Base-by-base conservation (phyloP, 208 protist genomes). In the Zelonia costaricensis region DNA sequence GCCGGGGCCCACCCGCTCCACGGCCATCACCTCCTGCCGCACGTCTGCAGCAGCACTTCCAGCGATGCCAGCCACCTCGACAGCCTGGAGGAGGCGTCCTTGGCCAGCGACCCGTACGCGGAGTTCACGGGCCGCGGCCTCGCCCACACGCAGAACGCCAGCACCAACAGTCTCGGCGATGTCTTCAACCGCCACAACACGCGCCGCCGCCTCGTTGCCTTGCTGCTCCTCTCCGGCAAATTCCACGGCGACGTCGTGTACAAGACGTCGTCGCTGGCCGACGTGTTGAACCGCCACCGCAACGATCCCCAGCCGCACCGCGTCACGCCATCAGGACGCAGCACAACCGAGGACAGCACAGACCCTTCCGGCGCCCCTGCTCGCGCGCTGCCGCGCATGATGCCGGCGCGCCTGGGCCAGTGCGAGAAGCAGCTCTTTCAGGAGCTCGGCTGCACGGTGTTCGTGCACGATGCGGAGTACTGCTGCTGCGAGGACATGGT, bases 161-260 rank as follows among this genome's bases (percentile, higher is more conserved):
- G 54, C 59, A 56, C 48, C 1, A 67, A 53, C 42, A 66, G 36
- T 36, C 52, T 62, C 42, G 55, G 57, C 38, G 54, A 72, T 16
- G 35, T 69, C 33, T 74, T 74, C 40, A 68, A 70, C 44, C 58
- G 59, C 45, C 28, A 67, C 33, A 75, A 57, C 53, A 60, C 43
- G n/a, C 56, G 52, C 16, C 75, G 75, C 28, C 51, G 58, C 62
- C 39, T 86, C 28, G 52, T 81, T 13, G 74, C 80, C 3, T 39
- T 72, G 13, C 60, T 82, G 25, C 47, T 69, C 25, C 47, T 79
- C 28, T 59, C 71, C 30, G 62, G 46, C 51, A 86, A 86, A 65
- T 72, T 80, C 20, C 72, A 82, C 46, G 74, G 62, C 28, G 80
- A 86, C 36, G 48, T 67, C 18, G 62, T 64, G 13, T 86, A 82